Conservation (phyloP, 768 basidiomycete species). For the Hygrophorus pudorinus region DNA sequence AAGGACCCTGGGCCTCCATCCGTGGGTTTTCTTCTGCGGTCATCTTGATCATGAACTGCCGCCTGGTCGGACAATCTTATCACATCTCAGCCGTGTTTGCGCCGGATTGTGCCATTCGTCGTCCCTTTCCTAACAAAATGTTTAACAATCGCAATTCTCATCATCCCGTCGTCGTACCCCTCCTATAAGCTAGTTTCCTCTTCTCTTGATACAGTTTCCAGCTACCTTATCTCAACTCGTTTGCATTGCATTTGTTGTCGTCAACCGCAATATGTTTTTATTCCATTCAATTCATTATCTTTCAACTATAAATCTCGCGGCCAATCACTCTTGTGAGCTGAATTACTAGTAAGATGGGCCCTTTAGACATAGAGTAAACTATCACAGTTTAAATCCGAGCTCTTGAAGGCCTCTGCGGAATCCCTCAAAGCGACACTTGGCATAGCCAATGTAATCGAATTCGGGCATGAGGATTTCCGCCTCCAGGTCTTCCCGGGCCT, state of each 20-base stretch:
- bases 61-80: not conserved
- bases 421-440: conserved; percentile 52
- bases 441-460: conserved; percentile 87
- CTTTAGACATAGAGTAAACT: not conserved
- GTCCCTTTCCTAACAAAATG: conserved; percentile 8
- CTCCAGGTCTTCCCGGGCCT: conserved; percentile 70
- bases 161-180: conserved; percentile 18
- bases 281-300: conserved; percentile 30
- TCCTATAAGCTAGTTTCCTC: conserved; percentile 25
- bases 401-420: conserved; percentile 48
- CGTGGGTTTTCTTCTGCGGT: not conserved
- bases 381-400: conserved; percentile 26
- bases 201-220: conserved; percentile 27
- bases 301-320: conserved; percentile 14
- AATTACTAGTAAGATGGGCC: no score
- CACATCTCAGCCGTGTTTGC: conserved; percentile 2
- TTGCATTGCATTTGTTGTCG: conserved; percentile 30
- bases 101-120: conserved; percentile 6
- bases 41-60: not conserved
- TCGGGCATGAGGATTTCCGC: conserved; percentile 51
- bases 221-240: conserved; percentile 28
- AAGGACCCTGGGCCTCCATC: not conserved
- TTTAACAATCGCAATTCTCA: conserved; percentile 12
- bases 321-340: no score
- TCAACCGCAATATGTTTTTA: conserved; percentile 34